Evolutionary conservation across 1,284 basidiomycete genomes (phyloP).

Genomic region (Cutaneotrichosporon sp.): DNA sequence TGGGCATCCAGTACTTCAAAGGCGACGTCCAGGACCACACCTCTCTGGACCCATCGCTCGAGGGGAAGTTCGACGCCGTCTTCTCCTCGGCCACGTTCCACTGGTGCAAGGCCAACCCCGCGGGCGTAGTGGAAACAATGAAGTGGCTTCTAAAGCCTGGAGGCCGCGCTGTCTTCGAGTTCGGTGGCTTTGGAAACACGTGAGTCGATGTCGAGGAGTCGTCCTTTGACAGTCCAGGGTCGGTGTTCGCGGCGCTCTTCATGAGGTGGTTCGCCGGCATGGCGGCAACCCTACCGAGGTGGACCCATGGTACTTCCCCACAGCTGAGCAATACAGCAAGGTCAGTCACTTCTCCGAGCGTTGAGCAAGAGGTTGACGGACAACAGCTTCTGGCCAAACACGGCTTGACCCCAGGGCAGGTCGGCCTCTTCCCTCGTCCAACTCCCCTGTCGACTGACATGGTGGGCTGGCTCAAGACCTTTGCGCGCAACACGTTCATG

Average conservation of each 20-base stretch:
- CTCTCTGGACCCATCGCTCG: constrained; percentile 25
- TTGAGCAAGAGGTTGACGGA: background rate
- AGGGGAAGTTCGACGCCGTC: constrained; percentile 57
- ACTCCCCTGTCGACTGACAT: constrained; percentile 66
- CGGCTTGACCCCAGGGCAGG: constrained; percentile 61
- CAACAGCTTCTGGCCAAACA: constrained; percentile 61
- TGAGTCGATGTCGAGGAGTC: constrained; percentile 16
- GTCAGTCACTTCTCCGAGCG: constrained; percentile 50
- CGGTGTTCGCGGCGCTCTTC: constrained; percentile 65
- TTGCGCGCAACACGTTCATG: constrained; percentile 64
- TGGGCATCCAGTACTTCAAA: constrained; percentile 50
- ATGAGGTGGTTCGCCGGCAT: constrained; percentile 60
- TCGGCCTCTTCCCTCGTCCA: constrained; percentile 66
- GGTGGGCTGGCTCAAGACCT: constrained; percentile 69
- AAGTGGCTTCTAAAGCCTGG: constrained; percentile 66
- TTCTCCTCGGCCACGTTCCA: constrained; percentile 79
- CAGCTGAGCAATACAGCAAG: constrained; percentile 63
- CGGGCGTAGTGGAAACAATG: constrained; percentile 63
- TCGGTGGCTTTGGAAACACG: constrained; percentile 65
- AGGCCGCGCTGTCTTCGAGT: constrained; percentile 70
- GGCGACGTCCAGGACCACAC: constrained; percentile 40
- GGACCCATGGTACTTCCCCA: constrained; percentile 85
- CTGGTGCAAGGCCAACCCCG: constrained; percentile 77
- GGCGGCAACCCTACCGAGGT: constrained; percentile 62
- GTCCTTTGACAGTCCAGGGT: constrained; percentile 9